Evolutionary conservation across 768 basidiomycete genomes (phyloP), one percentile per base, ranked within the genome.

Genomic region (Leccinum boreale): DNA sequence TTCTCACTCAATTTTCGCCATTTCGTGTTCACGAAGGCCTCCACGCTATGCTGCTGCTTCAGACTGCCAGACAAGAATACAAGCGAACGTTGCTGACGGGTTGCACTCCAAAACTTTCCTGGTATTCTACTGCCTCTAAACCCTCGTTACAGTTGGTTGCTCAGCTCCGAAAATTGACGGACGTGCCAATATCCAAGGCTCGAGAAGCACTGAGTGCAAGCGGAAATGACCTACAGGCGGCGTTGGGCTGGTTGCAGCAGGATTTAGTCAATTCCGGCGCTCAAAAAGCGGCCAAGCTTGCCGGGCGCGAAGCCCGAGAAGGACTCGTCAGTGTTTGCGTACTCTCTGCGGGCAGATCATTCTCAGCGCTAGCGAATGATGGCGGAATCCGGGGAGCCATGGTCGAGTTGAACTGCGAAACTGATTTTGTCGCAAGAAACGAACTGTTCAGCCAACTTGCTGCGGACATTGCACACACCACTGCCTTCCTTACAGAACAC

Each of bases 401-500:
- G 82, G 77, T 98, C 56, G 95, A 98, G 73, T 78, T 97, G 59
- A 92, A 92, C 64, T 98, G 95, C 76, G 95, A 98, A 76, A 97
- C 95, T 53, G 95, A 98, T 75, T 98, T 97, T 69, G 95, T 98
- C 28, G 92, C 86, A 23, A 77, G 91, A 62, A 95, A 92, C 65
- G 83, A 87, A 57, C 77, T 93, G 12, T 98, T 98, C 66, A 79
- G 84, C 15, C 79, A 79, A 54, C 81, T 95, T 39, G 88, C 90
- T 12, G 78, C 80, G 42, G 86, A 92, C 64, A 87, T 97, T 62
- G 89, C 92, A 15, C 86, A 90, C 64, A 93, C 91, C 1, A 85
- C 87, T 33, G 92, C 92, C 6, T 90, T 85, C 67, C 76, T 91
- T 45, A 73, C 83, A 0, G 83, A 85, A 48, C 69, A 74, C n/a